Evolutionary conservation across 140 eudicot species (phyloP).

Genomic region (Bidens hawaiensis): DNA sequence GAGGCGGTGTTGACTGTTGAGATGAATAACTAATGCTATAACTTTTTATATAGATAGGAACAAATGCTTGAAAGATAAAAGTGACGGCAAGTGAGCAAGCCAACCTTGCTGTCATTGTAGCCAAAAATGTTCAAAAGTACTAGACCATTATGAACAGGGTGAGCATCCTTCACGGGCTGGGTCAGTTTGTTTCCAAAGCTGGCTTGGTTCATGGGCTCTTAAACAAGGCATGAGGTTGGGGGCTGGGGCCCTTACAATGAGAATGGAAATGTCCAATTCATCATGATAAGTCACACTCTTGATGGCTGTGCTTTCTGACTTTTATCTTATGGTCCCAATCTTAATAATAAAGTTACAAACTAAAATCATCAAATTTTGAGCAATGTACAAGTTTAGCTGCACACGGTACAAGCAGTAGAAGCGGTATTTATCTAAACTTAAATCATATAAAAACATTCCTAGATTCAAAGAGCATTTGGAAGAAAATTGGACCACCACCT

Average conservation of each 20-base stretch:
- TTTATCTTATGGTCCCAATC: constrained; percentile 20
- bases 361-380: constrained; percentile 1
- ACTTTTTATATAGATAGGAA: neutral
- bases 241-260: constrained; percentile 31
- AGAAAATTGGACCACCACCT: constrained; percentile 22
- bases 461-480: neutral
- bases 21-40: neutral
- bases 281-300: constrained; percentile 23
- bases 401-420: constrained; percentile 8
- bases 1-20: neutral
- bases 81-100: neutral
- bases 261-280: constrained; percentile 20
- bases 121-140: neutral
- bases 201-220: neutral
- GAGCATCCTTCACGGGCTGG: no score
- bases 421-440: neutral
- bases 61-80: neutral
- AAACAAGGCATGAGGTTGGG: neutral
- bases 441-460: neutral
- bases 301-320: constrained; percentile 12
- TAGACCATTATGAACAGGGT: no score
- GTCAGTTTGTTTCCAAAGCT: neutral
- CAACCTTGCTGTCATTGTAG: neutral
- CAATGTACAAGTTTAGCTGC: constrained; percentile 13
- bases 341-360: constrained; percentile 17